Base-by-base conservation (phyloP, 768 basidiomycete species). In the Coprinellus micaceus region DNA sequence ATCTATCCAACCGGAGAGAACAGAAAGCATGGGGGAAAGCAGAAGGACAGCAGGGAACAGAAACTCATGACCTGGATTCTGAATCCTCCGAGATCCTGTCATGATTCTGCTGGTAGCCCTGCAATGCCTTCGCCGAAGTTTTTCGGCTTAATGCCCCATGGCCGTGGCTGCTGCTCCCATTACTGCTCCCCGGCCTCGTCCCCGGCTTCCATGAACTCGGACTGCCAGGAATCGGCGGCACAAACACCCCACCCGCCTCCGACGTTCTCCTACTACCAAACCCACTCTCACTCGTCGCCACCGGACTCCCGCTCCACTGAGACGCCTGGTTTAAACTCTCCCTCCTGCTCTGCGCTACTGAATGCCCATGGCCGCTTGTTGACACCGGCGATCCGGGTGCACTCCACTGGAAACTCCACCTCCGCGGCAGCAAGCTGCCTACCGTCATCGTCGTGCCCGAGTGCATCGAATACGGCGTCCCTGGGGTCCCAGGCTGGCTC, bases 381-480 rank as follows among this genome's bases (percentile, higher is more conserved):
- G 44, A 44, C 25, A 45, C 43, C 17, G 54, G 52, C 26, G 60
- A 61, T 17, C 56, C 33, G 5, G 60, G 58, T 36, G 55, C 46
- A 21, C 54, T 58, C 24, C 33, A 41, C 21, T 37, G 25, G 26
- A 53, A 68, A 17, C 73, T 73, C 77, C 73, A 76, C 57, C 73
- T 59, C 19, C 72, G 65, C 12, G 75, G 72, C 19, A 75, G 64
- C 26, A 74, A 57, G 3, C 73, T 75, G 3, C 75, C 74, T 9
- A 74, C 67, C 17, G 75, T 74, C 49, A 72, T 67, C 9, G 9
- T 37, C 28, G 72, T 74, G 25, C 64, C 70, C 3, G 76, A 75
- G 54, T 73, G 69, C 53, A 67, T 61, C 21, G 72, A 69, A 58
- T 67, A 68, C 9, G 67, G 26, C 40, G 71, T 72, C 2, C 67